Evolutionary conservation across 129 eudicot genomes (phyloP).

Genomic region (Tagetes erecta): DNA sequence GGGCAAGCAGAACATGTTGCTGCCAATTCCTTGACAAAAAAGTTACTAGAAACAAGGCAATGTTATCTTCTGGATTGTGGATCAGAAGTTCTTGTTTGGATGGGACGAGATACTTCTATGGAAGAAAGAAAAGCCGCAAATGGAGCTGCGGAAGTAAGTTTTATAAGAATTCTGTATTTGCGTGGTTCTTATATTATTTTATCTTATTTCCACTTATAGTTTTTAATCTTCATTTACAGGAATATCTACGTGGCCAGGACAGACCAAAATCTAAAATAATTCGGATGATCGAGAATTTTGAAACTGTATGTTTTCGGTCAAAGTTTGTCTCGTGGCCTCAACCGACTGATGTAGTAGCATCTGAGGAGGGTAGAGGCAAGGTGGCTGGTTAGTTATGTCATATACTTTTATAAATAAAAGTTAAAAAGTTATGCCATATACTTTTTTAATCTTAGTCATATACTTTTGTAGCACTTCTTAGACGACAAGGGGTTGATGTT

Average conservation of each 20-base stretch:
- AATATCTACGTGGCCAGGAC: constrained; percentile 53
- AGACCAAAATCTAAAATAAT: constrained; percentile 60
- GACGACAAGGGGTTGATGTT: constrained; percentile 83
- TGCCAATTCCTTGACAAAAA: constrained; percentile 64
- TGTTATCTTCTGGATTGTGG: constrained; percentile 87
- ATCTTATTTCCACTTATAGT: constrained; percentile 8
- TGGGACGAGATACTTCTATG: constrained; percentile 72
- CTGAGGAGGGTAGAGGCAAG: constrained; percentile 90
- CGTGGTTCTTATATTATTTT: constrained; percentile 6
- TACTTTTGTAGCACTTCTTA: constrained; percentile 60
- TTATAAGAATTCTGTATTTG: constrained; percentile 12
- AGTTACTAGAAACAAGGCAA: constrained; percentile 59
- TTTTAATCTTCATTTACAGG: constrained; percentile 38
- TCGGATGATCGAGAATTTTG: constrained; percentile 76
- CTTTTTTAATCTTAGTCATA: too few species aligned
- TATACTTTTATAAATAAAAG: neutral
- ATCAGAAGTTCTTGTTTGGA: constrained; percentile 74
- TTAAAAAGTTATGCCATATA: too few species aligned
- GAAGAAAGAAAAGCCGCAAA: constrained; percentile 73
- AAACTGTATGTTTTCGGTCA: constrained; percentile 61
- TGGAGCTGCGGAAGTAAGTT: constrained; percentile 66
- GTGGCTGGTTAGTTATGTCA: constrained; percentile 75
- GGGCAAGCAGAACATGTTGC: constrained; percentile 58
- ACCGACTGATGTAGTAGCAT: constrained; percentile 43
- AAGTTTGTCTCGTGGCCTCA: constrained; percentile 79